A percentile compares a stretch with the other conserved stretches of the same genome.
Conservation (phyloP, 495 filamentous ascomycete genomes). For the Neurospora sp. region DNA sequence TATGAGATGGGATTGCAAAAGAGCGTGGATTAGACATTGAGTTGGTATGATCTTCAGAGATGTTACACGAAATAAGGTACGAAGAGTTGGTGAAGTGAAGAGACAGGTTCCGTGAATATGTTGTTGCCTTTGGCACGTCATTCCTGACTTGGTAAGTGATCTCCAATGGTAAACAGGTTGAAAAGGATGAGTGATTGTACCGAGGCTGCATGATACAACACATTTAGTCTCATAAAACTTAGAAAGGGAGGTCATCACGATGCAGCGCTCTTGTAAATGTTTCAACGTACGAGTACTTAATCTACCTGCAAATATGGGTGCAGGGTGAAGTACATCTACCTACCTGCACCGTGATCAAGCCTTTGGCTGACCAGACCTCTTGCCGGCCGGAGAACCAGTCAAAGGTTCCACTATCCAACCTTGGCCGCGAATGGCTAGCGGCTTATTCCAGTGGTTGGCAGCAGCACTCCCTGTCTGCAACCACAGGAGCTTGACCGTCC, state of each 20-base stretch:
- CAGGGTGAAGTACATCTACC: not conserved
- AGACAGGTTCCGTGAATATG: not conserved
- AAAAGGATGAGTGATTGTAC: no score
- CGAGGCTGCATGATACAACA: no score
- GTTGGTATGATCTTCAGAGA: not conserved
- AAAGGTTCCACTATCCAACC: not conserved
- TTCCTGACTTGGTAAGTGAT: no score
- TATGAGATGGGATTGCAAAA: not conserved
- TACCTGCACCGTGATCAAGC: not conserved
- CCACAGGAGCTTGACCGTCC: not conserved
- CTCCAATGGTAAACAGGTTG: no score
- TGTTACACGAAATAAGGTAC: not conserved
- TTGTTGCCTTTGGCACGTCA: no score
- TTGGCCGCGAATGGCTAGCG: not conserved
- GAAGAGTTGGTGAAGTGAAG: not conserved
- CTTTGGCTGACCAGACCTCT: not conserved
- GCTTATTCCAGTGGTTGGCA: not conserved
- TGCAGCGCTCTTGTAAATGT: not conserved
- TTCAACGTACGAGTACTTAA: not conserved
- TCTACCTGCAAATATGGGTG: not conserved
- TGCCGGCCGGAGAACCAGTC: not conserved
- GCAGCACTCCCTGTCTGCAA: not conserved
- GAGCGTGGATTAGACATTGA: not conserved
- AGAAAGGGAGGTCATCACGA: not conserved
- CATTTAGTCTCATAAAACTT: not conserved